phyloP scores from a whole-genome alignment of 2,329 filamentous ascomycete species.

The Nemania abortiva region DNA sequence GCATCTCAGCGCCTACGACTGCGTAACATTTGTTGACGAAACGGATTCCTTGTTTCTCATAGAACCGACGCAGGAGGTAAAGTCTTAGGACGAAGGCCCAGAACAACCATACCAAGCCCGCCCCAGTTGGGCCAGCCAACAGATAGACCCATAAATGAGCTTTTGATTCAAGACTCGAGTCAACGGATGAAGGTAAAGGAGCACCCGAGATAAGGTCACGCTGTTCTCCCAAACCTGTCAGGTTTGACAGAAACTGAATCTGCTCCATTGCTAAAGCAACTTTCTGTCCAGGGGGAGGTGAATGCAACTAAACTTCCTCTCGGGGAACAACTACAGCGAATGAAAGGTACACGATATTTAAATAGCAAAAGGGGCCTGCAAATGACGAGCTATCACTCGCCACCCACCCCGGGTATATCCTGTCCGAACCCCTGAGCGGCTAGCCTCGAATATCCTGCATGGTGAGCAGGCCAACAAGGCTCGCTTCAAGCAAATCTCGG shows the following conservation, averaged over 20 bases:
- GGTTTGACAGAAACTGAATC: constrained; percentile 2
- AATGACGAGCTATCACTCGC: neutral
- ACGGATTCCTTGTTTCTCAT: constrained; percentile 17
- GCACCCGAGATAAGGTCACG: neutral
- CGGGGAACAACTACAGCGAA: neutral
- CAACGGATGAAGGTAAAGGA: neutral
- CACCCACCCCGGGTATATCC: neutral
- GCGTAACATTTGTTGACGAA: constrained; percentile 16
- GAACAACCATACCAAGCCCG: constrained; percentile 6
- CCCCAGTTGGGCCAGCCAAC: neutral
- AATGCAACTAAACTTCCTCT: neutral
- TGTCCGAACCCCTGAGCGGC: neutral
- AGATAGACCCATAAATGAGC: neutral
- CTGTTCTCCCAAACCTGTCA: neutral
- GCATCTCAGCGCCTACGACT: constrained; percentile 12
- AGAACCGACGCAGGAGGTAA: constrained; percentile 11
- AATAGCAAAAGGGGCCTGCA: neutral
- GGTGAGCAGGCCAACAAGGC: neutral
- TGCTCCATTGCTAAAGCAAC: neutral
- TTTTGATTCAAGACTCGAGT: neutral
- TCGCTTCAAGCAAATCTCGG: neutral
- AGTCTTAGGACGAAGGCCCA: constrained; percentile 12
- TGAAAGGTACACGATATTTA: neutral
- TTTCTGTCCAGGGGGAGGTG: neutral
- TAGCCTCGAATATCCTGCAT: neutral